A percentile compares a stretch with the other conserved stretches of the same genome.
Conservation (phyloP, 768 basidiomycete genomes). For the Mycena vitilis region DNA sequence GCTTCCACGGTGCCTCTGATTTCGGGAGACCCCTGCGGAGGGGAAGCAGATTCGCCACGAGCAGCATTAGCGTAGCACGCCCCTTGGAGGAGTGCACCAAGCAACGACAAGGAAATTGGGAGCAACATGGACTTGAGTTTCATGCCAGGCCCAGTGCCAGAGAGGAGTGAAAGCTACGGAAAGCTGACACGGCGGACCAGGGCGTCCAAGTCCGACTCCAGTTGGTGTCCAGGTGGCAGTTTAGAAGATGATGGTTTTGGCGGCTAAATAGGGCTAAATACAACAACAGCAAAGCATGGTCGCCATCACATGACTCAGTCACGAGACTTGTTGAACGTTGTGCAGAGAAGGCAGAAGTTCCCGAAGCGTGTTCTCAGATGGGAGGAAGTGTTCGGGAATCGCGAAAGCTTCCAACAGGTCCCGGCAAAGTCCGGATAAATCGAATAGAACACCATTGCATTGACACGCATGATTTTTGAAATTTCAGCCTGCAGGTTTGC, state of each 20-base stretch:
- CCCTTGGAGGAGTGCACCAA: neutral
- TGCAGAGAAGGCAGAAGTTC: neutral
- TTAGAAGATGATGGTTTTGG: slow-evolving; percentile 1
- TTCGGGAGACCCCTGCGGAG: neutral
- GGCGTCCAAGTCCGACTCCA: neutral
- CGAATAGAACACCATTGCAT: too few species aligned
- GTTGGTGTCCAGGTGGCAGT: neutral
- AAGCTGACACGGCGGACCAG: neutral
- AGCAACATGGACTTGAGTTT: neutral
- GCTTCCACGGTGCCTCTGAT: slow-evolving; percentile 30
- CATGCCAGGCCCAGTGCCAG: neutral
- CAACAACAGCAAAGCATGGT: neutral
- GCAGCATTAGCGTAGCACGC: neutral
- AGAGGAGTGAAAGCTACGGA: neutral
- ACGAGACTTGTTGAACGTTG: neutral
- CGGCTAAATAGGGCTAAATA: slow-evolving; percentile 12
- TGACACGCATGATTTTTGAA: too few species aligned
- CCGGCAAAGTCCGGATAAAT: too few species aligned
- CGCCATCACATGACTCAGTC: slow-evolving; percentile 1
- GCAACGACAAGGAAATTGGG: neutral
- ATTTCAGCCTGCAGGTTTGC: too few species aligned
- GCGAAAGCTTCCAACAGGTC: too few species aligned
- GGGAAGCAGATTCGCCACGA: neutral
- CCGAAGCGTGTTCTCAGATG: too few species aligned
- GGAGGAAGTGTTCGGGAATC: too few species aligned